Evolutionary conservation across 176 grass and related monocot genomes (phyloP).

Genomic region (Secale cereale): DNA sequence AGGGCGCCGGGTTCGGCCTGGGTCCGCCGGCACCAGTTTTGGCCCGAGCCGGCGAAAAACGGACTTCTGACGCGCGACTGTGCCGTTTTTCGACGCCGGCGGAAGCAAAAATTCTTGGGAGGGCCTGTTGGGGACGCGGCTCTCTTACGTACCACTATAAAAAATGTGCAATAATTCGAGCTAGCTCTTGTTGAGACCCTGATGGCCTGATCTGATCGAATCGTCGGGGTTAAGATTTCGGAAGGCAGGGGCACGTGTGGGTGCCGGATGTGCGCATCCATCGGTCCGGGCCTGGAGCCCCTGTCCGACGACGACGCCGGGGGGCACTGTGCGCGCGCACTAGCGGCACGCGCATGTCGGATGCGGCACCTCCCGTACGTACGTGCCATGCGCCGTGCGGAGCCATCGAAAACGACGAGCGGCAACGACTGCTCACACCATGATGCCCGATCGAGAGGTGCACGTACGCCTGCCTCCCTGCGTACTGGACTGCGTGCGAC

Average conservation of each 20-base stretch:
- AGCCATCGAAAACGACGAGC: constrained; percentile 34
- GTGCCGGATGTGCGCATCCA: background rate
- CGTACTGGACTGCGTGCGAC: background rate
- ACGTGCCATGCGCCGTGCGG: constrained; percentile 4
- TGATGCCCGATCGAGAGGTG: background rate
- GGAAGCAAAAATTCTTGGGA: too few species aligned
- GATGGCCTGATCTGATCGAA: background rate
- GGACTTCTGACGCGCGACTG: too few species aligned
- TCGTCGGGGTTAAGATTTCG: background rate
- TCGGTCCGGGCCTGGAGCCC: background rate
- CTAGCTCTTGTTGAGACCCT: background rate
- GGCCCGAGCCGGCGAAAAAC: too few species aligned
- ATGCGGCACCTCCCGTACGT: background rate
- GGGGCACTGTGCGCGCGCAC: background rate
- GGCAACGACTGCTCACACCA: background rate
- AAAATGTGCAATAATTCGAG: background rate
- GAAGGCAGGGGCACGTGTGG: constrained; percentile 6
- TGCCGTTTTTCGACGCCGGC: too few species aligned
- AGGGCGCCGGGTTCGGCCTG: too few species aligned
- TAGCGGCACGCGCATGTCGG: background rate
- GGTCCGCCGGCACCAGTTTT: too few species aligned
- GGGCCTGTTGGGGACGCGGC: too few species aligned
- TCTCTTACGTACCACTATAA: too few species aligned
- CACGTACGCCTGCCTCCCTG: background rate
- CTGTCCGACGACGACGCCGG: background rate